Evolutionary conservation across 83 land plant genomes (phyloP), one percentile per base, ranked within the genome.

Genomic region (Picea mariana): DNA sequence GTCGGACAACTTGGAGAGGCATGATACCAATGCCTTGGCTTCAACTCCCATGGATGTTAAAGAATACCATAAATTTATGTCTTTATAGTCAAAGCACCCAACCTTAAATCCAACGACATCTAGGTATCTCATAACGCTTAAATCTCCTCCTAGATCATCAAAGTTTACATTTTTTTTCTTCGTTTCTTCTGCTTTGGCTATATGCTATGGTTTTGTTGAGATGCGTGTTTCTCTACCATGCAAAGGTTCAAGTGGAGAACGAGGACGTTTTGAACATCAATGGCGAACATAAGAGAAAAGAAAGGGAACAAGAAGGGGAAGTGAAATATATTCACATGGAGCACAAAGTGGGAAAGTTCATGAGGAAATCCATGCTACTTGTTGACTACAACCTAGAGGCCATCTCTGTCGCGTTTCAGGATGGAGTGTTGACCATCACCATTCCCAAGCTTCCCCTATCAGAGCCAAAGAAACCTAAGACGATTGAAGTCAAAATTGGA

Each of bases 381-480:
- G 89, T 82, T 24, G 86, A 91, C 71, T 95, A 88, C 3, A 82
- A 95, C 34, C 9, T 81, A 15, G 90, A 93, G 6, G 66, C 72
- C 27, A 85, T 95, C 24, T 82, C 87, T 17, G 93, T 93, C 2
- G 84, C 78, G 9, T 92, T 87, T 55, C 85, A 83, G 42, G 93
- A 94, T 62, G 97, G 93, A 11, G 88, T 95, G 62, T 83, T 93
- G 40, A 88, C 85, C 68, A 89, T 93, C 9, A 92, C 89, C 11
- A 91, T 95, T 27, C 86, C 92, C 80, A 95, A 95, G 86, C 17
- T 80, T 80, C 95, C 97, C 6, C 95, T 92, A 21, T 89, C 91
- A 24, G 86, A 96, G 86, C 93, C 95, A 4, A 90, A 96, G 87
- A 89, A 90, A 84, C 92, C 93, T 13, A 88, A 82, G 86, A 91